Conservation (phyloP, 164 flowering plant genomes). For the Stephania cephalantha region DNA sequence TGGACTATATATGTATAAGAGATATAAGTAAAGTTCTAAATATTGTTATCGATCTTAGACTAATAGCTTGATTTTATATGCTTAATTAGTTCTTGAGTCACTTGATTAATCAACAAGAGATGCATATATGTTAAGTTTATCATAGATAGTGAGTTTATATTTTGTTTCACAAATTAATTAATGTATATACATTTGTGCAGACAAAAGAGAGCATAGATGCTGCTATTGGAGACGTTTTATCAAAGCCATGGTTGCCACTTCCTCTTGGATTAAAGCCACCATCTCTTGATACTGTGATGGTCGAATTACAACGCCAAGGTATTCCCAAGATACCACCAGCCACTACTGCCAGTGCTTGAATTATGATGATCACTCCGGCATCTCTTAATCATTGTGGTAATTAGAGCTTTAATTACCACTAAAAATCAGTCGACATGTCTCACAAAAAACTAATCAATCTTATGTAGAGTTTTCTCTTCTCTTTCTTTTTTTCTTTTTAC, state of each 20-base stretch:
- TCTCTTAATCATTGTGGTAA: not conserved
- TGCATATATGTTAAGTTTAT: too few species aligned
- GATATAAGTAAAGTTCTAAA: too few species aligned
- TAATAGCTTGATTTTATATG: too few species aligned
- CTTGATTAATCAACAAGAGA: too few species aligned
- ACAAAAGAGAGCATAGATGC: conserved; percentile 86
- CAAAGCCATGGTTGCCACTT: conserved; percentile 90
- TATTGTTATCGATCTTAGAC: too few species aligned
- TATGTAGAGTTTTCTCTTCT: not conserved
- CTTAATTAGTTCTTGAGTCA: too few species aligned
- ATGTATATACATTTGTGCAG: conserved; percentile 26
- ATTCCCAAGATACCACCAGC: conserved; percentile 65
- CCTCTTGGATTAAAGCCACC: conserved; percentile 97
- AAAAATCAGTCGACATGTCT: conserved; percentile 39
- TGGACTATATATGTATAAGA: too few species aligned
- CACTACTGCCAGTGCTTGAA: conserved; percentile 5
- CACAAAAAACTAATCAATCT: not conserved
- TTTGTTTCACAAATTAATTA: not conserved
- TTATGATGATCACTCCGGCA: conserved; percentile 14
- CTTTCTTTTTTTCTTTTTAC: not conserved
- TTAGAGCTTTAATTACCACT: not conserved
- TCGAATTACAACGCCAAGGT: conserved; percentile 75
- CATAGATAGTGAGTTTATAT: too few species aligned
- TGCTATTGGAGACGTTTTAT: conserved; percentile 73
- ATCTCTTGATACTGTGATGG: conserved; percentile 62